Base-by-base conservation (phyloP, 1,284 basidiomycete genomes). In the Tilletia walkeri region DNA sequence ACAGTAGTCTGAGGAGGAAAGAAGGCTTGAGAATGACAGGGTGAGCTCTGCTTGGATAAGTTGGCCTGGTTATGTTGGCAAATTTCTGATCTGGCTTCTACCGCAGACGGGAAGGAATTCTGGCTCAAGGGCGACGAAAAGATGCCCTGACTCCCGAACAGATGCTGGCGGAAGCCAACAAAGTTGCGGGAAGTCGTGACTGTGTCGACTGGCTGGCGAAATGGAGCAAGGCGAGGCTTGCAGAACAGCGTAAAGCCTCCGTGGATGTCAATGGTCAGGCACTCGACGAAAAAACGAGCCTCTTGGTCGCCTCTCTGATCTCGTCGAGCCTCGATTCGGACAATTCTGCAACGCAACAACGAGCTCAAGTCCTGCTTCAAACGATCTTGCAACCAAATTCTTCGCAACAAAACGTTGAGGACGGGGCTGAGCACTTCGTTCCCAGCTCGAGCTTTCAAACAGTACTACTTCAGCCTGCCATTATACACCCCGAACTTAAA, bases 301-400 rank as follows among this genome's bases (percentile, higher is more conserved):
- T 45, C 6, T 9, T 45, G 14, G 41, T 56, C 54, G 54, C 54
- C 24, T 34, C 34, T 56, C 3, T 63, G 30, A 34, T 63, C 59
- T 36, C 59, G 59, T 34, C 59, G 6, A 38, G 59, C 59, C 36
- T 63, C 38, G 34, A 63, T 20, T 38, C 59, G 36, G 38, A 41
- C 38, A 6, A 38, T 10, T 10, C 59, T 14, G 34, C 59, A 10
- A 18, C 36, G 7, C 59, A 63, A n/a, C 36, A 41, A 39, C 30
- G 36, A 39, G 30, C 59, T 9, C 59, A 63, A n/a, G 20, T 36
- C 5, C 30, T 39, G n/a, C n/a, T 63, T 16, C 59, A 38, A 34
- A 39, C 59, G 4, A 20, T 63, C 36, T 18, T 63, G 30, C 36
- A 38, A 16, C 6, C 3, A 6, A 39, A 3, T 4, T 36, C 3